Base-by-base conservation (phyloP, 208 protist genomes). In the Trypanosoma boissoni region DNA sequence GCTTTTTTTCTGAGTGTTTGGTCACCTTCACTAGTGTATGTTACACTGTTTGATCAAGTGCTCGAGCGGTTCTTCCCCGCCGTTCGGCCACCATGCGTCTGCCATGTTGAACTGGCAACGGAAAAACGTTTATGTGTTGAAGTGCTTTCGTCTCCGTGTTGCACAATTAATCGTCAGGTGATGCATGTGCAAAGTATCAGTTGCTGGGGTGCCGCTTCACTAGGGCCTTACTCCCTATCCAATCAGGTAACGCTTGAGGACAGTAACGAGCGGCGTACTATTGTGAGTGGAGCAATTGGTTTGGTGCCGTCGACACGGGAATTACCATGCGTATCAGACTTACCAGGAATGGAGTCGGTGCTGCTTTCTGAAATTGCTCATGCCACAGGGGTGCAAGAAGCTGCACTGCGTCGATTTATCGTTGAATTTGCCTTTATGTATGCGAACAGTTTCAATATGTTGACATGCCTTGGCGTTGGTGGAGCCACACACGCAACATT, bases 161-260 rank as follows among this genome's bases (percentile, higher is more conserved):
- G 9, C 21, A 18, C n/a, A 7, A 58, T 60, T 57, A 20, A 52
- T 44, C 68, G 45, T 5, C 23, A 58, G 6, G 56, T 81, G 2
- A 37, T 98, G 16, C 91, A 97, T 68, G 85, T 94, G 39, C 88
- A 96, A 70, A 97, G 92, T 43, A 74, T 88, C 27, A 95, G 79
- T 34, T 84, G 92, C 61, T 98, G 94, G 92, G 92, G 90, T 5
- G 72, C 96, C 4, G 85, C 88, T 3, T 77, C 68, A 18, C 72
- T 86, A 26, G 93, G 94, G 3, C 90, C 91, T 10, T 94, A 95
- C 53, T 80, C 91, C 0, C 79, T 97, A 66, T 80, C 78, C 1
- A 78, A 72, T n/a, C 16, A 28, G 24, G 53, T 85, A 2, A 53
- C 18, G 1, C 10, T 48, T 31, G 23, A 29, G 16, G 23, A 50